Evolutionary conservation across 106 monocot genomes (phyloP).

Genomic region (Acorus gramineus): DNA sequence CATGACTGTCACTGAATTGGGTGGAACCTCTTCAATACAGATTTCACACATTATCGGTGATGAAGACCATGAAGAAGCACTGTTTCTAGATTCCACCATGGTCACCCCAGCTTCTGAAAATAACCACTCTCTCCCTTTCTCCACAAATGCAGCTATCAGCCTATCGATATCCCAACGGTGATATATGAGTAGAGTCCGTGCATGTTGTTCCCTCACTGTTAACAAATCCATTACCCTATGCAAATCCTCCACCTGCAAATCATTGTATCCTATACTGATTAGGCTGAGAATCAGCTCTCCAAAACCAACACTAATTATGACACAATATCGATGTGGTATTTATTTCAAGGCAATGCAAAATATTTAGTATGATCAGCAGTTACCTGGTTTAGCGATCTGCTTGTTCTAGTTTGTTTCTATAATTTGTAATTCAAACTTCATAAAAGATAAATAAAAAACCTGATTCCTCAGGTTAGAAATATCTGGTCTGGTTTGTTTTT

Average conservation of each 20-base stretch:
- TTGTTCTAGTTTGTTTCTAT: no score
- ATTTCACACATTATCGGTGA: conserved; percentile 33
- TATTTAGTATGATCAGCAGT: not conserved
- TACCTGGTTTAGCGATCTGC: no score
- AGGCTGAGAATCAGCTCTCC: not conserved
- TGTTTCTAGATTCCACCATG: conserved; percentile 12
- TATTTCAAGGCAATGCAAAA: not conserved
- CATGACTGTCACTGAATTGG: conserved; percentile 32
- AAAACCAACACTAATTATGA: not conserved
- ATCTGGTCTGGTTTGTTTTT: no score
- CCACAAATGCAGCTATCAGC: conserved; percentile 61
- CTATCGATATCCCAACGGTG: conserved; percentile 86
- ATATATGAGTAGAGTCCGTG: conserved; percentile 76
- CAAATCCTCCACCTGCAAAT: conserved; percentile 67
- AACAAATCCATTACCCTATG: conserved; percentile 77
- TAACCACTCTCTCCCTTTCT: conserved; percentile 56
- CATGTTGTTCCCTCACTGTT: conserved; percentile 70
- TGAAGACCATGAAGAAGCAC: conserved; percentile 2
- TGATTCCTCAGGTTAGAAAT: no score
- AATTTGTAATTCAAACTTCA: no score
- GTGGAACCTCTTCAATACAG: conserved; percentile 63
- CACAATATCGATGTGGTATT: no score
- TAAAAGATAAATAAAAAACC: no score
- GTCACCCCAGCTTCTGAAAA: conserved; percentile 75
- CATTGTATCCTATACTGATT: not conserved